Base-by-base conservation (phyloP, 2,329 filamentous ascomycete genomes). In the Talaromyces sp. region DNA sequence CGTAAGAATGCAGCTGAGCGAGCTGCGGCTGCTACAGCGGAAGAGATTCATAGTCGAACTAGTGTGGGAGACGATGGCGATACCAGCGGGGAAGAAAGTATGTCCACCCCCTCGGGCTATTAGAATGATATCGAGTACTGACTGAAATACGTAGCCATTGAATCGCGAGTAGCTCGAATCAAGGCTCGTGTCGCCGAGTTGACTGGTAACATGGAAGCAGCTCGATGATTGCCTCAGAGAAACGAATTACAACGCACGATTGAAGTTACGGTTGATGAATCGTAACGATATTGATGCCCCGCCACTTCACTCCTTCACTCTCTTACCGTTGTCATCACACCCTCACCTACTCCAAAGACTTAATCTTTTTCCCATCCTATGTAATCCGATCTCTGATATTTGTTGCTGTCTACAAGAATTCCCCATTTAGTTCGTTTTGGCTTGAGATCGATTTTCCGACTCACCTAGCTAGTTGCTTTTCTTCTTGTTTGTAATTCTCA, bases 161-260 rank as follows among this genome's bases (percentile, higher is more conserved):
- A 99, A 75, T 92, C 91, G 51, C 89, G 94, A 64, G 94, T 97
- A 60, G 94, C 94, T 51, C 89, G 94, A 63, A 99, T 99, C 82
- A 97, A 97, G 78, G 94, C 94, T 60, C 88, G 94, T 62, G 94
- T 99, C 59, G 94, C 94, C 54, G 91, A 97, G 73, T 77, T 99
- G 66, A 99, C 94, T 1, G 88, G 88, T 66, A 89, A 89, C 73
- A 89, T 89, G 83, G 89, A 93, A 68, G 79, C 67, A 31, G 65
- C 66, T 11, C 64, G 65, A 37, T 69, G 62, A 65, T 43, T n/a
- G n/a, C 15, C 7, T 15, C 3, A n/a, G n/a, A n/a, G n/a, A 17
- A 7, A 46, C 8, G n/a, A 2, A 35, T 9, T 1, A 52, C 35
- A 17, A 6, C 45, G 52, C 28, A 15, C 36, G 48, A 40, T 31